Conservation (phyloP, 2,329 filamentous ascomycete genomes). For the Elsinoe fawcettii region DNA sequence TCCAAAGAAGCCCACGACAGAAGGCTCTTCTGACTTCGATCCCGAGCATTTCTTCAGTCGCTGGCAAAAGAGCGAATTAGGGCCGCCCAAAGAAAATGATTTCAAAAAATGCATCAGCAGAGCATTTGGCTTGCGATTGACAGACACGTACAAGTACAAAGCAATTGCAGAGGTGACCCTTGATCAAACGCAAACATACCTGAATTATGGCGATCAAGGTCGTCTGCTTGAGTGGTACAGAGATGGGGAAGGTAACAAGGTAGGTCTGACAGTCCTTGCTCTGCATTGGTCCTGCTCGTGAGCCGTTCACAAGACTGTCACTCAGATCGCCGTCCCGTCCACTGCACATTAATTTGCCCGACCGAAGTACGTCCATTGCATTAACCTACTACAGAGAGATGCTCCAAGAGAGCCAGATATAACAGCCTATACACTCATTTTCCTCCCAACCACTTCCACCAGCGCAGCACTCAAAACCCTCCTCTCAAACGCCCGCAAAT, state of each 20-base stretch:
- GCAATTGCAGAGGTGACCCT: slow-evolving; percentile 46
- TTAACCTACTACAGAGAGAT: slow-evolving; percentile 22
- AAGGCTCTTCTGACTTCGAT: slow-evolving; percentile 38
- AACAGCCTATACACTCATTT: slow-evolving; percentile 59
- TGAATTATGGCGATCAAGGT: slow-evolving; percentile 39
- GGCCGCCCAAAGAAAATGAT: slow-evolving; percentile 35
- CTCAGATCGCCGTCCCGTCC: too few relatives aligned
- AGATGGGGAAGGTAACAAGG: slow-evolving; percentile 34
- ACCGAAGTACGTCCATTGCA: not conserved
- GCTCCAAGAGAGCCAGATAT: slow-evolving; percentile 51
- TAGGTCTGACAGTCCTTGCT: slow-evolving; percentile 22
- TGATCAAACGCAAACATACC: slow-evolving; percentile 41
- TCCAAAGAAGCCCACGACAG: slow-evolving; percentile 29
- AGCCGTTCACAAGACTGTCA: too few relatives aligned
- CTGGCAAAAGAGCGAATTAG: slow-evolving; percentile 35
- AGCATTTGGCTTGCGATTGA: slow-evolving; percentile 41
- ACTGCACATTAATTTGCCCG: too few relatives aligned
- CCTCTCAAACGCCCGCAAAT: slow-evolving; percentile 57
- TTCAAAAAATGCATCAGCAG: slow-evolving; percentile 40
- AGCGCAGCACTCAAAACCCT: slow-evolving; percentile 56
- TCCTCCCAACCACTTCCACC: slow-evolving; percentile 53
- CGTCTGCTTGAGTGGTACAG: slow-evolving; percentile 47
- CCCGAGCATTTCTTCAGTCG: slow-evolving; percentile 39
- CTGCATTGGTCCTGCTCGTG: too few relatives aligned
- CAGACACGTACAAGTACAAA: slow-evolving; percentile 43